A percentile compares a stretch with the other conserved stretches of the same genome.
These are phyloP conservation scores for Articulospora tetracladia DNA, from an alignment of 495 filamentous ascomycete genomes.

Conservation along the genomic window DNA sequence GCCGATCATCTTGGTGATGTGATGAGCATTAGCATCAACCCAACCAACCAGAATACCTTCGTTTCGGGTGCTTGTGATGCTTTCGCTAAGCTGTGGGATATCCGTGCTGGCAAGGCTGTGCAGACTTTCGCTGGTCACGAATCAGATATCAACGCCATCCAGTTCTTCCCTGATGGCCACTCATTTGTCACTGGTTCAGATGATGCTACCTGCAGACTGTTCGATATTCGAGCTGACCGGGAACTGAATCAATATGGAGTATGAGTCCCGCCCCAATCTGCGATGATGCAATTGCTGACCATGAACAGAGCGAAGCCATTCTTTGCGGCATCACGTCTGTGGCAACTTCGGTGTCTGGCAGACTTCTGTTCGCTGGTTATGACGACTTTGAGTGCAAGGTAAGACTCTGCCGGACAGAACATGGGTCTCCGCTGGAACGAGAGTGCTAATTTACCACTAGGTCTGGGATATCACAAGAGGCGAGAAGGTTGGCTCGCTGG, in stretches of 20 bases:
- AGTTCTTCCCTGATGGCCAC: constrained; percentile 98
- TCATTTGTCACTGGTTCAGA: constrained; percentile 98
- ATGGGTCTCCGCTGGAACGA: neutral
- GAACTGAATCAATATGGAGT: constrained; percentile 97
- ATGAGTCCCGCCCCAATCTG: constrained; percentile 32
- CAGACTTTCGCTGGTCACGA: constrained; percentile 98
- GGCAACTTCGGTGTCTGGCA: constrained; percentile 94
- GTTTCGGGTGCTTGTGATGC: constrained; percentile 98
- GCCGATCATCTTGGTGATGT: constrained; percentile 98
- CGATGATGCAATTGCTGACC: constrained; percentile 9
- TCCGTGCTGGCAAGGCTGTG: constrained; percentile 95
- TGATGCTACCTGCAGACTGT: constrained; percentile 94
- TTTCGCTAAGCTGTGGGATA: constrained; percentile 99
- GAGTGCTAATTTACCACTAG: constrained; percentile 40
- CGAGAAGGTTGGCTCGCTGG: constrained; percentile 93
- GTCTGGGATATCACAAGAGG: constrained; percentile 97
- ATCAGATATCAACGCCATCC: constrained; percentile 98
- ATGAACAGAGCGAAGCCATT: constrained; percentile 85
- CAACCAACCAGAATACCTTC: constrained; percentile 97
- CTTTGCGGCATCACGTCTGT: constrained; percentile 98
- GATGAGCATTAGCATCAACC: constrained; percentile 99
- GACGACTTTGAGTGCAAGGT: constrained; percentile 99
- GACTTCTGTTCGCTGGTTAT: constrained; percentile 94
- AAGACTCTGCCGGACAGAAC: constrained; percentile 23
- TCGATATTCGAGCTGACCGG: constrained; percentile 94